Conservation (phyloP, 306 rosid genomes). For the Vicia faba region DNA sequence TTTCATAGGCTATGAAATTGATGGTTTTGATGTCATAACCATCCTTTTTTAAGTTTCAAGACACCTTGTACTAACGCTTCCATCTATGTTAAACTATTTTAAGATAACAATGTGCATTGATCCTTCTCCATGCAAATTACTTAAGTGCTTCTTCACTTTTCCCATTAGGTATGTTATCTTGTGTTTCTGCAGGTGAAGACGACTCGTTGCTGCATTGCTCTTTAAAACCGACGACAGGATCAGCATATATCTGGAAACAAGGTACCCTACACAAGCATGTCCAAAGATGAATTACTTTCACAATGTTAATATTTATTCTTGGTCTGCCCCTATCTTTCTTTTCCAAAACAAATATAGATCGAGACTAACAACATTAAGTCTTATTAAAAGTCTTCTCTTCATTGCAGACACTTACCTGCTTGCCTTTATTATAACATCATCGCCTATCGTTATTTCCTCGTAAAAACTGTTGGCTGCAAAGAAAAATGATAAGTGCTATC, state of each 20-base stretch:
- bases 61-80: not conserved
- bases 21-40: slow-evolving; percentile 25
- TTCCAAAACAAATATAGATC: not conserved
- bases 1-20: slow-evolving; percentile 1
- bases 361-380: not conserved
- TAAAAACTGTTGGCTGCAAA: slow-evolving; percentile 47
- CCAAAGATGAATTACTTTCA: slow-evolving; percentile 23
- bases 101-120: slow-evolving; percentile 21
- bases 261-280: slow-evolving; percentile 41
- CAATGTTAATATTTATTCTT: not conserved
- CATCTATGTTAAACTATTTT: slow-evolving; percentile 5
- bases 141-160: slow-evolving; percentile 38
- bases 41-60: slow-evolving; percentile 13
- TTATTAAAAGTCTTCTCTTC: not conserved
- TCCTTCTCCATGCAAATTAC: slow-evolving; percentile 16
- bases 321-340: not conserved
- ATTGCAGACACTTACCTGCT: slow-evolving; percentile 45
- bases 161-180: slow-evolving; percentile 42
- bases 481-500: not conserved
- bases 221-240: slow-evolving; percentile 47
- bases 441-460: slow-evolving; percentile 40
- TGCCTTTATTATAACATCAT: slow-evolving; percentile 44
- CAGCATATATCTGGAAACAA: slow-evolving; percentile 41
- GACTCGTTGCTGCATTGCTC: slow-evolving; percentile 46
- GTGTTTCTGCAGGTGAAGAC: slow-evolving; percentile 39